Evolutionary conservation across 352 stramenopile species (phyloP).

Genomic region (Phytophthora capsici): DNA sequence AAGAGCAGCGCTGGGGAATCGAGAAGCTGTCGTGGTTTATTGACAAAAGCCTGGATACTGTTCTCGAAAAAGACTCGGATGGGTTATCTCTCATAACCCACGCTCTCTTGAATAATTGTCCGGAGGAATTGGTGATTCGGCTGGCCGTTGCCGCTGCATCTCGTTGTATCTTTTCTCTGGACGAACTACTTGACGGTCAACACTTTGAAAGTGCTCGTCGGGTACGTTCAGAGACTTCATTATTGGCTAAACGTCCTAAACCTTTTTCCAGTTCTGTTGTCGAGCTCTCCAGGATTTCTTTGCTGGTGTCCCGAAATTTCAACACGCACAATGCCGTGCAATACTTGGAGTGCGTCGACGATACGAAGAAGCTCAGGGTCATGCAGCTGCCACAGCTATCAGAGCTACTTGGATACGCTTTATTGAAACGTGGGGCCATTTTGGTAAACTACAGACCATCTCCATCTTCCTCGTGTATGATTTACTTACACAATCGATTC

Average conservation of each 20-base stretch:
- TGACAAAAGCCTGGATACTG: conserved; percentile 37
- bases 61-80: conserved; percentile 58
- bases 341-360: conserved; percentile 18
- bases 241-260: neutral
- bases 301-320: conserved; percentile 69
- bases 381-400: conserved; percentile 28
- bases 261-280: conserved; percentile 46
- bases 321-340: conserved; percentile 44
- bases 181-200: conserved; percentile 37
- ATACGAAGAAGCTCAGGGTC: conserved; percentile 12
- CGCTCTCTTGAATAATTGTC: conserved; percentile 46
- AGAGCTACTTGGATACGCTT: conserved; percentile 53
- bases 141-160: conserved; percentile 60
- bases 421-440: conserved; percentile 71
- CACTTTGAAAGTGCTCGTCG: conserved; percentile 64
- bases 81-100: conserved; percentile 51
- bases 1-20: conserved; percentile 41
- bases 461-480: neutral
- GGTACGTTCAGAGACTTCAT: conserved; percentile 29
- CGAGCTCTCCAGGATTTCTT: conserved; percentile 59
- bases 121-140: conserved; percentile 57
- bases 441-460: conserved; percentile 28
- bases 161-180: conserved; percentile 24
- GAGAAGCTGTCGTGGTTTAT: conserved; percentile 67
- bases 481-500: too few species aligned